Evolutionary conservation across 306 rosid genomes (phyloP), one percentile per base, ranked within the genome.

Genomic region (Vachellia pachyceras): DNA sequence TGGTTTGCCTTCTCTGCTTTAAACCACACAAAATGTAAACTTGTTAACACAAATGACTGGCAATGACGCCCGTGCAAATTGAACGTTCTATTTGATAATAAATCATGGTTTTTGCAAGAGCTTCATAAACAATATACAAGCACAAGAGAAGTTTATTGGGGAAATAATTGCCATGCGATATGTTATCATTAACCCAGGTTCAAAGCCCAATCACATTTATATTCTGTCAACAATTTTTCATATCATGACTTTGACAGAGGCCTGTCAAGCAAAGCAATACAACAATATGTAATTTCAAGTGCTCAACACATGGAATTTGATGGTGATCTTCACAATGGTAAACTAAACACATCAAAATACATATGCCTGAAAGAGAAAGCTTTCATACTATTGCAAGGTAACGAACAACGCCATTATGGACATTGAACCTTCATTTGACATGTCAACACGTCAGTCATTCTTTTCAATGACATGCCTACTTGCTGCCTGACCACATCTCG

Each of bases 1-100:
- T 63, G 46, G 79, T 46, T 67, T 80, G 41, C 67, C 84, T 57
- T 72, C 64, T 70, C 87, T 72, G 86, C 63, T 44, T 74, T 77
- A 49, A 73, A 67, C 78, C 82, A 80, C 80, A 73, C 60, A 78
- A 80, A 82, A 68, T 45, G 73, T 41, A 75, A 75, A 79, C 76
- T 80, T 70, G 74, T 76, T 47, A 79, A 37, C 42, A 58, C 40
- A 57, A 58, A 69, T 49, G 47, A 82, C 39, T 37, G 74, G 29
- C 40, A 55, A 85, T 73, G 40, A 82, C 65, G 57, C 57, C 72
- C 47, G 72, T 46, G 49, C 45, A 64, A 25, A n/a, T 69, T 35
- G 5, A 75, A 74, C 17, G 64, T 60, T 57, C 39, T 37, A 18
- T 63, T 57, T n/a, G 66, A 72, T 65, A 65, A 72, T 55, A 65